A percentile compares a stretch with the other conserved stretches of the same genome.
Evolutionary conservation across 2,329 filamentous ascomycete genomes (phyloP).

Genomic region (Claviceps sp.): DNA sequence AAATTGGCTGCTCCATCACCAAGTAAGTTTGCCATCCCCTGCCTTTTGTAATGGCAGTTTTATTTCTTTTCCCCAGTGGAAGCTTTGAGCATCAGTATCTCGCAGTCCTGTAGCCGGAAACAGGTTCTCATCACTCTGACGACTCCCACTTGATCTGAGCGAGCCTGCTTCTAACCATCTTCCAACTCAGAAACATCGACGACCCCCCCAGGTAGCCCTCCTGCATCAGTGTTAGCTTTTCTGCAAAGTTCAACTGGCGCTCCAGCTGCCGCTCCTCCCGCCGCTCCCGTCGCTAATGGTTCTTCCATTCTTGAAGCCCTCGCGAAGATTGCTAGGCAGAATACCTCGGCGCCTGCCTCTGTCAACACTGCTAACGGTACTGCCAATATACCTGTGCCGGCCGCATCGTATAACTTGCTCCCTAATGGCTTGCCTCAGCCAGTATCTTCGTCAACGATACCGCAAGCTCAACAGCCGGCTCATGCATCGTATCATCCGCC

Average conservation of each 20-base stretch:
- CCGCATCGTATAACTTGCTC: conserved; percentile 28
- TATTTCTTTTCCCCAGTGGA: neutral
- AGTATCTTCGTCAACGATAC: conserved; percentile 16
- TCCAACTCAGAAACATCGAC: conserved; percentile 48
- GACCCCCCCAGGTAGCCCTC: conserved; percentile 54
- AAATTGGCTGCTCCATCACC: conserved; percentile 52
- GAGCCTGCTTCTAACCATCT: conserved; percentile 4
- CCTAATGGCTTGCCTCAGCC: conserved; percentile 19
- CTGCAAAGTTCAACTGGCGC: conserved; percentile 24
- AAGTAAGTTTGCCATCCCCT: conserved; percentile 42
- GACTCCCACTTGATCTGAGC: neutral
- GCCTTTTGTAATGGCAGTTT: neutral
- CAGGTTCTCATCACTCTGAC: neutral
- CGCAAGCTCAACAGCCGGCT: conserved; percentile 15
- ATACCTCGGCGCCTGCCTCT: conserved; percentile 28
- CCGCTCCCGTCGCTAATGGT: conserved; percentile 24
- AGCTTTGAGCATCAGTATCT: neutral
- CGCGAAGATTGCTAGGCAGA: conserved; percentile 69
- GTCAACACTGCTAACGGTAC: conserved; percentile 22
- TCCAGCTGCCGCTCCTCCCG: conserved; percentile 3
- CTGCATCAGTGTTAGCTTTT: conserved; percentile 29
- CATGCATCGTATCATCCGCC: conserved; percentile 26
- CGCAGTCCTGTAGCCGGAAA: neutral
- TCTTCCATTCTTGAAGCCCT: conserved; percentile 63
- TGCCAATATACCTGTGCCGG: conserved; percentile 24